Percentiles rank a stretch among this genome's conserved stretches.
phyloP scores from a whole-genome alignment of 1,284 basidiomycete genomes.

The Peniophora sp. region DNA sequence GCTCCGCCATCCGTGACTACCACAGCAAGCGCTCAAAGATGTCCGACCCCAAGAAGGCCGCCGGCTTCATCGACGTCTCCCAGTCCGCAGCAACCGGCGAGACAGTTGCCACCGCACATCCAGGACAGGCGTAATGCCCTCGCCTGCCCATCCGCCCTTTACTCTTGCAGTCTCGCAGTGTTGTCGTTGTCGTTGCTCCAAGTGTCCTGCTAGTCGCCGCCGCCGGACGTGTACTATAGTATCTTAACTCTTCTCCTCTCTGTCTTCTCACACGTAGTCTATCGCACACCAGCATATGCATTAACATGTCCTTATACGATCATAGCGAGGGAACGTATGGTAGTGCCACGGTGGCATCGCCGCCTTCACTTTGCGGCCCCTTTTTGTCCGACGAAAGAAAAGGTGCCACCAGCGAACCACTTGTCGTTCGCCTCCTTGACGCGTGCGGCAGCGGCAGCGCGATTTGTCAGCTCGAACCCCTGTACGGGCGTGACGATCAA shows the following conservation, averaged over 20 bases:
- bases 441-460: slow-evolving; percentile 60
- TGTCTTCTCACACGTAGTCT: neutral
- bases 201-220: slow-evolving; percentile 9
- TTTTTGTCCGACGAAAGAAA: slow-evolving; percentile 73
- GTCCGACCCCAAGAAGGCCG: slow-evolving; percentile 37
- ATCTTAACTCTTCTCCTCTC: slow-evolving; percentile 1
- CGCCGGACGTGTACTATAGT: slow-evolving; percentile 9
- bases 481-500: slow-evolving; percentile 94
- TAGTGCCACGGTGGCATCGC: neutral
- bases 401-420: slow-evolving; percentile 85
- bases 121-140: slow-evolving; percentile 22
- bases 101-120: slow-evolving; percentile 58
- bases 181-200: slow-evolving; percentile 1
- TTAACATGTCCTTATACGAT: neutral
- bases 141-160: too few species aligned
- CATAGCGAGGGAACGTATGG: neutral
- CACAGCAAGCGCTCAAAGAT: slow-evolving; percentile 63
- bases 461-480: slow-evolving; percentile 89
- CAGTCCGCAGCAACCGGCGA: slow-evolving; percentile 62
- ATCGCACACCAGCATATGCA: slow-evolving; percentile 2
- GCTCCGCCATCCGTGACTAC: slow-evolving; percentile 91
- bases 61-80: slow-evolving; percentile 71
- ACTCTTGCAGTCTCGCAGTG: too few species aligned
- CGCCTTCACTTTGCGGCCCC: slow-evolving; percentile 21
- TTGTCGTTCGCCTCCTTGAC: slow-evolving; percentile 90